These are phyloP conservation scores for Mrakia gelida DNA, from an alignment of 768 basidiomycete species.

Conservation along the genomic window DNA sequence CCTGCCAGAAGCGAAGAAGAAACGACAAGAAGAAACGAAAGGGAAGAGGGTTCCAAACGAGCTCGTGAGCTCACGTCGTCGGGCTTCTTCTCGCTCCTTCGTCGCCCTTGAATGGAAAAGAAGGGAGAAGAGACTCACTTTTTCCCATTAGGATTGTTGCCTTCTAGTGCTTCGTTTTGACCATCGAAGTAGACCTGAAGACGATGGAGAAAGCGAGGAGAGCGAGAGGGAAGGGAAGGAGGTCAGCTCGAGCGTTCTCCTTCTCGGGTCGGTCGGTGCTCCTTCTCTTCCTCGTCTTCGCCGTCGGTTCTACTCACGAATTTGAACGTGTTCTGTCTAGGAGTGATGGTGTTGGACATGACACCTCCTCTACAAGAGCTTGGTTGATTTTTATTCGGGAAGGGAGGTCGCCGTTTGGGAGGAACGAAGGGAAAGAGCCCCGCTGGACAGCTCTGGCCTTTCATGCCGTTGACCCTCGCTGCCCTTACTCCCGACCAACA, in stretches of 20 bases:
- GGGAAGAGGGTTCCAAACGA: not conserved
- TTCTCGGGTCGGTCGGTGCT: not conserved
- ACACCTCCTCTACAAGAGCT: not conserved
- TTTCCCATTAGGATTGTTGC: not conserved
- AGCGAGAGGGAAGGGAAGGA: not conserved
- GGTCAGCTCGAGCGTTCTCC: not conserved
- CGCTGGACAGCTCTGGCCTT: not conserved
- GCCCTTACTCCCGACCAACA: not conserved
- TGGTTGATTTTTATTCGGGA: not conserved
- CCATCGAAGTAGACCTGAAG: slow-evolving; percentile 5
- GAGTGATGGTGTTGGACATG: not conserved
- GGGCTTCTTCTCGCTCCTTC: not conserved
- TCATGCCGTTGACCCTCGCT: not conserved
- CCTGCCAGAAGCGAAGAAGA: not conserved
- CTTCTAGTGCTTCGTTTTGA: not conserved
- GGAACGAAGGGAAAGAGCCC: not conserved
- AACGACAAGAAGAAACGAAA: not conserved
- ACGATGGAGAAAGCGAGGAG: not conserved
- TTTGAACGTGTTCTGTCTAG: slow-evolving; percentile 10
- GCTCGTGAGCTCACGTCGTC: not conserved
- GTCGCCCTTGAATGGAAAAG: no score
- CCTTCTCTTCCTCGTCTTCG: not conserved
- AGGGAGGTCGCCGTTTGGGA: not conserved
- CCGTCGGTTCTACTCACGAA: not conserved
- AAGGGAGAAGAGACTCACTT: not conserved